Conservation (phyloP, 257 asterid genomes). For the Ilex asprella region DNA sequence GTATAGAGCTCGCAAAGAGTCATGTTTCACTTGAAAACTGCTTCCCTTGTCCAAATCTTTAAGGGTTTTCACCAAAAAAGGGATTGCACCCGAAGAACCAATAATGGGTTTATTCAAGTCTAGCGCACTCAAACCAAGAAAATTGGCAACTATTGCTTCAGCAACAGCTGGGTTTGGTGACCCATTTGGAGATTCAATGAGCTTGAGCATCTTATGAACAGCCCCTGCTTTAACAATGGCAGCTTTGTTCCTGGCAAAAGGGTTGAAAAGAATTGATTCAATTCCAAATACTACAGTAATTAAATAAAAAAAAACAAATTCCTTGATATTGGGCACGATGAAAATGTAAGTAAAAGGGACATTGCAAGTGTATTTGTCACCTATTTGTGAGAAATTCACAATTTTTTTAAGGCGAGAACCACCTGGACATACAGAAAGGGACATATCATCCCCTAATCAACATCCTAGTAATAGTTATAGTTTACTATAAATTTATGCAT, state of each 20-base stretch:
- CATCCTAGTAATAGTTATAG: too few relatives aligned
- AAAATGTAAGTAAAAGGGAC: neutral
- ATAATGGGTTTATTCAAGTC: constrained; percentile 72
- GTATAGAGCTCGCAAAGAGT: constrained; percentile 68
- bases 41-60: constrained; percentile 11
- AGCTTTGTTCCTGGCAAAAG: constrained; percentile 59
- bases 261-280: neutral
- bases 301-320: neutral
- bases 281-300: neutral
- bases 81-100: constrained; percentile 79
- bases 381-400: too few relatives aligned
- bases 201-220: constrained; percentile 73
- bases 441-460: too few relatives aligned
- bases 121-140: constrained; percentile 80
- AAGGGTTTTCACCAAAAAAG: constrained; percentile 43
- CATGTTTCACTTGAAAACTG: constrained; percentile 45
- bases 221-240: constrained; percentile 90
- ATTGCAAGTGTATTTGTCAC: too few relatives aligned
- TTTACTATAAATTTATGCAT: too few relatives aligned
- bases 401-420: neutral
- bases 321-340: neutral
- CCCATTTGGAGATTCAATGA: constrained; percentile 27
- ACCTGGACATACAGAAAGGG: too few relatives aligned
- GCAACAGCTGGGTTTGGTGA: constrained; percentile 24
- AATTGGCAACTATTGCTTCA: constrained; percentile 74